A percentile compares a stretch with the other conserved stretches of the same genome.
Evolutionary conservation across 2,329 filamentous ascomycete genomes (phyloP).

Genomic region (Bipolaris sorokiniana): DNA sequence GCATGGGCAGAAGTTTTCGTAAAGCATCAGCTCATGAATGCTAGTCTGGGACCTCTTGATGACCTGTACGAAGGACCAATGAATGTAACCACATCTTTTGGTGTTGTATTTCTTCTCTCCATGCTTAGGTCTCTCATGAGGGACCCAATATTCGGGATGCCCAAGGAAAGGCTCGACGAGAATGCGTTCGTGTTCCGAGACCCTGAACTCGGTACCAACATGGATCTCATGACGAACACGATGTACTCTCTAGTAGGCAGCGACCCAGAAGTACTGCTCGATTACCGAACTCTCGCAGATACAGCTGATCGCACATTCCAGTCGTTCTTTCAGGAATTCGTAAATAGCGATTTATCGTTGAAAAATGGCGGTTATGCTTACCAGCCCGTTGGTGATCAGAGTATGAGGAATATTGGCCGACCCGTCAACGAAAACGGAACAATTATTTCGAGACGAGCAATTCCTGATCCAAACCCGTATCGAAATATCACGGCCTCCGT

Average conservation of each 20-base stretch:
- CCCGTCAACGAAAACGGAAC: constrained; percentile 11
- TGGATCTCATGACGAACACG: constrained; percentile 41
- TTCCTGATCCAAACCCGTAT: constrained; percentile 11
- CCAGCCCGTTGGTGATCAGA: constrained; percentile 31
- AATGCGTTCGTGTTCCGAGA: constrained; percentile 38
- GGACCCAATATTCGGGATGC: constrained; percentile 19
- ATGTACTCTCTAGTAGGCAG: constrained; percentile 36
- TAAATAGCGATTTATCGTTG: constrained; percentile 15
- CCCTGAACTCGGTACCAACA: constrained; percentile 27
- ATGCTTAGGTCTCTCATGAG: neutral
- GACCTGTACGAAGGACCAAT: neutral
- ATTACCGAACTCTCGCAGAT: constrained; percentile 12
- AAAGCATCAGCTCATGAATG: neutral
- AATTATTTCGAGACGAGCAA: constrained; percentile 9
- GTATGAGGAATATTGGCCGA: constrained; percentile 5
- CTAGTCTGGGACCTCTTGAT: neutral
- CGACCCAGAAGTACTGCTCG: constrained; percentile 23
- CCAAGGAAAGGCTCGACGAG: constrained; percentile 13
- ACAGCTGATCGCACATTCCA: constrained; percentile 32
- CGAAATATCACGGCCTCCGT: constrained; percentile 17
- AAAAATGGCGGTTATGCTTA: constrained; percentile 30
- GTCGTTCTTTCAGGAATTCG: constrained; percentile 30
- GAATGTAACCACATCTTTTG: neutral
- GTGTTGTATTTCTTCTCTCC: neutral
- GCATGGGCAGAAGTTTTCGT: neutral